Conservation (phyloP, 2,329 filamentous ascomycete genomes). For the Teratosphaeria destructans region DNA sequence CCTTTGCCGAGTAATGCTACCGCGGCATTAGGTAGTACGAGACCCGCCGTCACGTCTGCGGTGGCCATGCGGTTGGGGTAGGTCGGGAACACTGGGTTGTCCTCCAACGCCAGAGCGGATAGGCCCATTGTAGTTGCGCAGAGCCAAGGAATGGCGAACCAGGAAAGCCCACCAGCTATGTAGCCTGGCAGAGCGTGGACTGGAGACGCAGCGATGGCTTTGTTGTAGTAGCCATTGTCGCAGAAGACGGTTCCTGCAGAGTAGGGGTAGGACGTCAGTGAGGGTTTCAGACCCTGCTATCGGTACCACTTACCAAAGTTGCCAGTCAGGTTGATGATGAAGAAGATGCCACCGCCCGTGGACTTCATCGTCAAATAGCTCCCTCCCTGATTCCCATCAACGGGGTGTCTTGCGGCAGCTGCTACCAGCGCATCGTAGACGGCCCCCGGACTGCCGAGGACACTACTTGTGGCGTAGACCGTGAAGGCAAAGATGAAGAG, state of each 20-base stretch:
- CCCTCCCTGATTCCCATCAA: slow-evolving; percentile 67
- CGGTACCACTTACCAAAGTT: slow-evolving; percentile 34
- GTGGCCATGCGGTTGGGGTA: slow-evolving; percentile 62
- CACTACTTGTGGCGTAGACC: slow-evolving; percentile 62
- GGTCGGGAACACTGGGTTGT: slow-evolving; percentile 59
- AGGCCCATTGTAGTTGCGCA: slow-evolving; percentile 83
- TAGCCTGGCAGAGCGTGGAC: slow-evolving; percentile 74
- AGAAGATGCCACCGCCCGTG: slow-evolving; percentile 74
- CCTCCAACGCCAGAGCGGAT: slow-evolving; percentile 68
- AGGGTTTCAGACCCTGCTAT: no score
- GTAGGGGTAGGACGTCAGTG: slow-evolving; percentile 33
- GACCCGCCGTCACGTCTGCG: slow-evolving; percentile 67
- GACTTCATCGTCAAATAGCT: slow-evolving; percentile 82
- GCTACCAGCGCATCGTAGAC: slow-evolving; percentile 70
- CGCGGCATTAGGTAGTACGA: slow-evolving; percentile 77
- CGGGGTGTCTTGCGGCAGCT: slow-evolving; percentile 59
- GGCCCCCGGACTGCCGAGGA: slow-evolving; percentile 62
- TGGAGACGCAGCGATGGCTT: slow-evolving; percentile 79
- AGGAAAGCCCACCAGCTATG: slow-evolving; percentile 64
- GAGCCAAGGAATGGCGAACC: slow-evolving; percentile 91
- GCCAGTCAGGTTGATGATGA: slow-evolving; percentile 75
- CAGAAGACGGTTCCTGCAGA: slow-evolving; percentile 64
- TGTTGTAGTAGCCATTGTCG: slow-evolving; percentile 70
- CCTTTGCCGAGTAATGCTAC: slow-evolving; percentile 73
- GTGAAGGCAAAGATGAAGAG: slow-evolving; percentile 79